These are phyloP conservation scores for Niveomyces coronatus DNA, from an alignment of 2,329 filamentous ascomycete genomes.

Conservation along the genomic window DNA sequence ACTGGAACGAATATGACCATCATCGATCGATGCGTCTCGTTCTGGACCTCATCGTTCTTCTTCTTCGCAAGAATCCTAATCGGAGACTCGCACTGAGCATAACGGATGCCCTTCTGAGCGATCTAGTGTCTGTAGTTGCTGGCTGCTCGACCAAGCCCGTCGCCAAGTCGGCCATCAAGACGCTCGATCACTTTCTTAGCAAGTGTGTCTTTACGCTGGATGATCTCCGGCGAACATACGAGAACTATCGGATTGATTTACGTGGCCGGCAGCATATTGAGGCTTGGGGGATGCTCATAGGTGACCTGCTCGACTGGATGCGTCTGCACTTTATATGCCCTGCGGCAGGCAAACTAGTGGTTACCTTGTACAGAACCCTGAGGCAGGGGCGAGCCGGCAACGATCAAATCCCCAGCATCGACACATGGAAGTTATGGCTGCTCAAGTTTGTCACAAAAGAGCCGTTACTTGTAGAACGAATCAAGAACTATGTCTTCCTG, in stretches of 20 bases:
- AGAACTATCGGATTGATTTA: slow-evolving; percentile 23
- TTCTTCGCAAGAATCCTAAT: slow-evolving; percentile 40
- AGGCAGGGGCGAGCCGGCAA: slow-evolving; percentile 20
- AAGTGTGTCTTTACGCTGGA: slow-evolving; percentile 45
- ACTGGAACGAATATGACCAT: slow-evolving; percentile 57
- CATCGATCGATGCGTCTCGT: slow-evolving; percentile 54
- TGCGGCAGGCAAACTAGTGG: slow-evolving; percentile 49
- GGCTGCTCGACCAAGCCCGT: slow-evolving; percentile 51
- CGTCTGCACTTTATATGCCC: slow-evolving; percentile 46
- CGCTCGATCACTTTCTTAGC: slow-evolving; percentile 53
- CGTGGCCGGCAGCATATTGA: slow-evolving; percentile 11
- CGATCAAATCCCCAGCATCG: slow-evolving; percentile 22
- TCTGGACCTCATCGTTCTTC: slow-evolving; percentile 44
- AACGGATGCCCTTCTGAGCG: slow-evolving; percentile 37
- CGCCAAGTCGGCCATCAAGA: slow-evolving; percentile 60
- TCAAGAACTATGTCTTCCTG: slow-evolving; percentile 55
- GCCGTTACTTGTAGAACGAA: slow-evolving; percentile 44
- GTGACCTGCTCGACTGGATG: slow-evolving; percentile 45
- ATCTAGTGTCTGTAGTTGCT: slow-evolving; percentile 48
- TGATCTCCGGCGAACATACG: slow-evolving; percentile 35
- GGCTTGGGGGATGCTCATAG: slow-evolving; percentile 41
- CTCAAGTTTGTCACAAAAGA: slow-evolving; percentile 38
- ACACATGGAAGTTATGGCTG: slow-evolving; percentile 47
- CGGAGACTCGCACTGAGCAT: slow-evolving; percentile 25
- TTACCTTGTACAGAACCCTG: slow-evolving; percentile 43